Evolutionary conservation across 345 rosid genomes (phyloP).

Genomic region (Abelmoschus esculentus): DNA sequence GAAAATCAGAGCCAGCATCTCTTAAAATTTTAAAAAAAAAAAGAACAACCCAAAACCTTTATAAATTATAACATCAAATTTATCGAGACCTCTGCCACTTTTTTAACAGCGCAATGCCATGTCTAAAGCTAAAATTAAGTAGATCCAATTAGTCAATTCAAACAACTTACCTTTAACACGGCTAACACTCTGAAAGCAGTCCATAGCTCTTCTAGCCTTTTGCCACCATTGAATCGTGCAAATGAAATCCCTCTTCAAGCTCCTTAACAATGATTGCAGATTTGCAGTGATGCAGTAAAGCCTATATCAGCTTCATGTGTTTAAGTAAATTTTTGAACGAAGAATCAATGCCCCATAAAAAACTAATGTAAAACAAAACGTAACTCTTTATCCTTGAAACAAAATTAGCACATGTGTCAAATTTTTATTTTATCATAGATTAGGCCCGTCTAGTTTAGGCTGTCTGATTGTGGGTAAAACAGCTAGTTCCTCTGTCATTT

Average conservation of each 20-base stretch:
- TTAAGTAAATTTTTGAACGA: neutral
- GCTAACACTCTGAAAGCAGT: neutral
- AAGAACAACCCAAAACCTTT: neutral
- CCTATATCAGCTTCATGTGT: conserved; percentile 21
- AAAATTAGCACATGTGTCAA: neutral
- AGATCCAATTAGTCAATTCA: neutral
- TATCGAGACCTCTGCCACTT: neutral
- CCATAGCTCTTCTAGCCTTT: neutral
- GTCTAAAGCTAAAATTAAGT: neutral
- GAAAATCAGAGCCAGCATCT: neutral
- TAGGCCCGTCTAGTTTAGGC: neutral
- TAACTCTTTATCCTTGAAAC: neutral
- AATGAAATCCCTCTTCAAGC: conserved; percentile 16
- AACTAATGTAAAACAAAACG: neutral
- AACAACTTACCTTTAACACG: neutral
- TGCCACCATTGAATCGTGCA: neutral
- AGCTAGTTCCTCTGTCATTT: neutral
- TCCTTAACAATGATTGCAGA: conserved; percentile 6
- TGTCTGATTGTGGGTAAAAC: neutral
- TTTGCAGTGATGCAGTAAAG: conserved; percentile 12
- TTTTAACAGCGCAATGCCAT: neutral
- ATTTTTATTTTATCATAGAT: neutral
- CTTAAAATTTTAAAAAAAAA: too few relatives aligned
- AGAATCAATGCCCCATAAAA: neutral
- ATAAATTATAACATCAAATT: neutral